phyloP scores from a whole-genome alignment of 2,329 filamentous ascomycete genomes.

The Kalmusia sp. region DNA sequence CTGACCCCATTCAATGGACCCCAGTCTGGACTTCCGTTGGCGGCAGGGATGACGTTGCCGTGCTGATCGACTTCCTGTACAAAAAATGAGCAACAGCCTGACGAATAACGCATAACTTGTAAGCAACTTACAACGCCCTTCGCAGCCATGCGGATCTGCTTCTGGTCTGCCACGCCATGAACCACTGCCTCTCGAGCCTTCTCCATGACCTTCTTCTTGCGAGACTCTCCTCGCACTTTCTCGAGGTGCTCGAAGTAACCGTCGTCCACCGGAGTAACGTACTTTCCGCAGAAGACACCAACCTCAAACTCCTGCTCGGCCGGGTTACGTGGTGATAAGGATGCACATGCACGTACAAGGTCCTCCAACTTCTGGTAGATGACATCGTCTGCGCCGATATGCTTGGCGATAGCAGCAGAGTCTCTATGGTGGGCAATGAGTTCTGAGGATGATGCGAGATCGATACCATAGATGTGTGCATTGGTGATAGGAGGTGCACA shows the following conservation, averaged over 20 bases:
- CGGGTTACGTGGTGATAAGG: conserved; percentile 67
- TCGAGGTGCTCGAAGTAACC: conserved; percentile 86
- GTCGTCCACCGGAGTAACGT: conserved; percentile 79
- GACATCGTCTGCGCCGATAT: conserved; percentile 77
- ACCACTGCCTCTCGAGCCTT: conserved; percentile 69
- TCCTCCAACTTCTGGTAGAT: conserved; percentile 80
- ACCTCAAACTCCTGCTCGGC: conserved; percentile 77
- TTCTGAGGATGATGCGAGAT: conserved; percentile 74
- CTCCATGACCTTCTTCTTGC: conserved; percentile 71
- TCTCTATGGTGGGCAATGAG: conserved; percentile 74
- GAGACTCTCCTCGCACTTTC: conserved; percentile 72
- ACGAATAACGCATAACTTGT: background rate
- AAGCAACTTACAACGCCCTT: conserved; percentile 59
- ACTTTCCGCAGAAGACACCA: conserved; percentile 89
- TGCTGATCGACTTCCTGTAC: conserved; percentile 57
- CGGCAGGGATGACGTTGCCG: conserved; percentile 64
- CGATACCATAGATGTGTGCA: conserved; percentile 86
- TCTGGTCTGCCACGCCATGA: conserved; percentile 66
- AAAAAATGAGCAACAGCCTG: conserved; percentile 14
- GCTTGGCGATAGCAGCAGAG: conserved; percentile 65
- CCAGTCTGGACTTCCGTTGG: conserved; percentile 33
- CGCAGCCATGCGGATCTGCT: conserved; percentile 67
- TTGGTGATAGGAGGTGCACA: conserved; percentile 84
- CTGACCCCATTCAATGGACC: conserved; percentile 29
- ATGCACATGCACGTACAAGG: conserved; percentile 78